Percentiles rank a stretch among this genome's conserved stretches.
Evolutionary conservation across 2,329 filamentous ascomycete species (phyloP).

Genomic region (Exophiala lecanii-corni): DNA sequence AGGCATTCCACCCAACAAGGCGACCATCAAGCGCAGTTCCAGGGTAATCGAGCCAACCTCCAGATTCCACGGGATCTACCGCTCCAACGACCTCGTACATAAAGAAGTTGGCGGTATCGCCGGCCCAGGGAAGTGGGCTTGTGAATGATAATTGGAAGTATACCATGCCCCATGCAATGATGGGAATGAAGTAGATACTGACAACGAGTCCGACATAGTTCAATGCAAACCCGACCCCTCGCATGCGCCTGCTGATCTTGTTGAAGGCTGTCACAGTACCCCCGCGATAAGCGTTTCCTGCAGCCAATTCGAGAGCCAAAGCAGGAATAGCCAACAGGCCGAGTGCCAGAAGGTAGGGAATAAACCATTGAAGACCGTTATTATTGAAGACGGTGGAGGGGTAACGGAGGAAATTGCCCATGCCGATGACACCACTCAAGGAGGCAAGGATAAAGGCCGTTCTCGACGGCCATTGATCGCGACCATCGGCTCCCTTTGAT

Average conservation of each 20-base stretch:
- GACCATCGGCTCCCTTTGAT: conserved; percentile 37
- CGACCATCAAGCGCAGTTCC: conserved; percentile 48
- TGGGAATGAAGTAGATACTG: conserved; percentile 51
- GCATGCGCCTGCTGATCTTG: conserved; percentile 47
- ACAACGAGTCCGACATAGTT: conserved; percentile 50
- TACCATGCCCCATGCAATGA: conserved; percentile 52
- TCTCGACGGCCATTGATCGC: conserved; percentile 54
- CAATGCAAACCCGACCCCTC: conserved; percentile 47
- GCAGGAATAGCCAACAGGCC: conserved; percentile 51
- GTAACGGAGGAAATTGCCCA: conserved; percentile 55
- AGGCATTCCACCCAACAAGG: conserved; percentile 52
- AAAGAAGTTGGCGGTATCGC: conserved; percentile 47
- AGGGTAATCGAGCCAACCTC: conserved; percentile 35
- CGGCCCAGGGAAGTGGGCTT: conserved; percentile 49
- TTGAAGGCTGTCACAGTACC: conserved; percentile 50
- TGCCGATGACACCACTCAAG: conserved; percentile 56
- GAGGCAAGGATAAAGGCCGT: conserved; percentile 54
- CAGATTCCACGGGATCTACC: conserved; percentile 27
- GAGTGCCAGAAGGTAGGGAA: conserved; percentile 51
- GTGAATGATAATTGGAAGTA: conserved; percentile 52
- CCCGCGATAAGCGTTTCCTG: conserved; percentile 48
- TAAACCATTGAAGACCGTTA: conserved; percentile 53
- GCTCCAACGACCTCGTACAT: conserved; percentile 41
- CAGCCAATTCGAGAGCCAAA: conserved; percentile 48
- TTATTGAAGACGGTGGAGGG: conserved; percentile 55